Percentiles rank a stretch among this genome's conserved stretches.
Conservation (phyloP, 2,329 filamentous ascomycete genomes). For the Coniochaeta ligniaria region DNA sequence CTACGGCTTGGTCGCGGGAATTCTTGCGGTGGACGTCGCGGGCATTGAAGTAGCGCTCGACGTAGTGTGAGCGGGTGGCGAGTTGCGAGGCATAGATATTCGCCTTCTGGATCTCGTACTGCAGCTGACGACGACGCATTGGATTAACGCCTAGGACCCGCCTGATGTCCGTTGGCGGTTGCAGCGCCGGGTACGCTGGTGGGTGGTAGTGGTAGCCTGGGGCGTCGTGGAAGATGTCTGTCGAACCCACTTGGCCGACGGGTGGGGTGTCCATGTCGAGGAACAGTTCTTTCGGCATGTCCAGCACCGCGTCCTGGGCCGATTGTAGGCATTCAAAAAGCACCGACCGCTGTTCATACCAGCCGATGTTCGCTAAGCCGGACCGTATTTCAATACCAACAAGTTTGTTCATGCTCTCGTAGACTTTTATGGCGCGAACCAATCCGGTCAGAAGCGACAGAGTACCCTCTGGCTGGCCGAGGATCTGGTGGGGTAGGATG, state of each 20-base stretch:
- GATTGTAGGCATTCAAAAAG: conserved; percentile 63
- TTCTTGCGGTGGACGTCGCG: conserved; percentile 42
- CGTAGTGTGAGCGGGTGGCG: conserved; percentile 74
- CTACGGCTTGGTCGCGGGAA: background rate
- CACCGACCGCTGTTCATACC: conserved; percentile 68
- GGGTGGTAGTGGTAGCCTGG: conserved; percentile 44
- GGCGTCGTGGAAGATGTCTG: conserved; percentile 33
- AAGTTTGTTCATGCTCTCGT: conserved; percentile 71
- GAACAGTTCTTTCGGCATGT: conserved; percentile 59
- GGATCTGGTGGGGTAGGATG: conserved; percentile 64
- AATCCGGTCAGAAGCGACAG: conserved; percentile 73
- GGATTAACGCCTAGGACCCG: conserved; percentile 41
- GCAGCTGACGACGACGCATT: conserved; percentile 48
- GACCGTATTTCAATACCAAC: conserved; percentile 78
- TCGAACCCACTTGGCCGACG: conserved; percentile 16
- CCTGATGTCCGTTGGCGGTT: conserved; percentile 42
- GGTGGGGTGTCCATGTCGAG: conserved; percentile 34
- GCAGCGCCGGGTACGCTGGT: conserved; percentile 37
- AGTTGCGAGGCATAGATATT: conserved; percentile 82
- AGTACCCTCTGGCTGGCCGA: conserved; percentile 59
- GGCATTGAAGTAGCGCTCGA: conserved; percentile 78
- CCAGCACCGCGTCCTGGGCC: conserved; percentile 61
- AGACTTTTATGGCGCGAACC: conserved; percentile 71
- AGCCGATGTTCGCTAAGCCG: conserved; percentile 69
- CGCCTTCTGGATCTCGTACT: conserved; percentile 86